Conservation (phyloP, 1,284 basidiomycete species). For the Sparassis latifolia region DNA sequence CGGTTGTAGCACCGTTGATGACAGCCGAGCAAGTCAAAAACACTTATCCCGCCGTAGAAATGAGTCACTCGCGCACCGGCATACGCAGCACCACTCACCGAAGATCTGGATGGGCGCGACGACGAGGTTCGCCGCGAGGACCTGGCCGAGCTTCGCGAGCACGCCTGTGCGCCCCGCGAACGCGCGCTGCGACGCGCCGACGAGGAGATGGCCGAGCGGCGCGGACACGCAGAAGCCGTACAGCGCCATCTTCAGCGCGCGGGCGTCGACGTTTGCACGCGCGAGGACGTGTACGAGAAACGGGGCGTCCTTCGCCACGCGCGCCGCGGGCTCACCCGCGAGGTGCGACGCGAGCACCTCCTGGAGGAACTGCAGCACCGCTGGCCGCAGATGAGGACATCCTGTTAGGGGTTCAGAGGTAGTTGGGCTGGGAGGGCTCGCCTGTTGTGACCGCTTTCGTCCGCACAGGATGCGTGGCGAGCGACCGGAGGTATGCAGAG, state of each 20-base stretch:
- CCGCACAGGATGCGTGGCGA: slow-evolving; percentile 59
- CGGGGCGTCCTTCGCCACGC: slow-evolving; percentile 49
- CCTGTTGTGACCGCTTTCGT: slow-evolving; percentile 73
- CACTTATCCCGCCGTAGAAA: slow-evolving; percentile 21
- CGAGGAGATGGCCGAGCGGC: slow-evolving; percentile 72
- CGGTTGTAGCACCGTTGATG: slow-evolving; percentile 74
- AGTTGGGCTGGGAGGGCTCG: slow-evolving; percentile 17
- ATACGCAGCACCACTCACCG: slow-evolving; percentile 36
- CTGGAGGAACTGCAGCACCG: slow-evolving; percentile 67
- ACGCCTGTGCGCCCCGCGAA: slow-evolving; percentile 75
- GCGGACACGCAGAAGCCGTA: slow-evolving; percentile 87
- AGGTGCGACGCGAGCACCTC: slow-evolving; percentile 73
- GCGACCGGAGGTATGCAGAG: slow-evolving; percentile 55
- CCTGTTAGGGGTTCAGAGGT: too few species aligned
- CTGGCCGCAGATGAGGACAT: slow-evolving; percentile 28
- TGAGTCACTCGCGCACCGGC: not conserved
- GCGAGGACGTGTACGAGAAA: slow-evolving; percentile 46
- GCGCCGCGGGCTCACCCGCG: slow-evolving; percentile 49
- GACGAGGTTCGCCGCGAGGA: slow-evolving; percentile 75
- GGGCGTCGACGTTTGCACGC: slow-evolving; percentile 49
- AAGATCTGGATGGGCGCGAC: slow-evolving; percentile 73
- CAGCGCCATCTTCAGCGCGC: slow-evolving; percentile 75
- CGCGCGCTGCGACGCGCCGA: slow-evolving; percentile 63
- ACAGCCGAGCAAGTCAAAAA: slow-evolving; percentile 77
- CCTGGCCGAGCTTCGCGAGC: slow-evolving; percentile 63